Percentiles rank a stretch among this genome's conserved stretches.
phyloP scores from a whole-genome alignment of 2,329 filamentous ascomycete genomes.

The Nemania abortiva region DNA sequence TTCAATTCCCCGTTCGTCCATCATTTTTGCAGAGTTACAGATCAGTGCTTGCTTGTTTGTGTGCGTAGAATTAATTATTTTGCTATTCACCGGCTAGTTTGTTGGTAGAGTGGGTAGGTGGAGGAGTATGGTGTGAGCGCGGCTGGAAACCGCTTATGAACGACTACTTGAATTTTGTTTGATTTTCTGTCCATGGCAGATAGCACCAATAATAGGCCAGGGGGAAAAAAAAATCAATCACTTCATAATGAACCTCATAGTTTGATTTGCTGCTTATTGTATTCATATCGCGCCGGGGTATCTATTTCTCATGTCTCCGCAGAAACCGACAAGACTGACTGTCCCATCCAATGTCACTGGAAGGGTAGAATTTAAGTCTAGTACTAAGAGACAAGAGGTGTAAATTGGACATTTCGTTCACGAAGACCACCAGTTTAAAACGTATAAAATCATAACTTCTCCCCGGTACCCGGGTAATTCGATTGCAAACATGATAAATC shows the following conservation, averaged over 20 bases:
- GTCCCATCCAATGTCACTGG: slow-evolving; percentile 11
- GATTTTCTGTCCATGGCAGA: neutral
- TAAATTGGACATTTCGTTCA: slow-evolving; percentile 1
- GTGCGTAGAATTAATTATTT: neutral
- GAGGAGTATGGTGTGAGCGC: neutral
- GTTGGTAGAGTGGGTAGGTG: neutral
- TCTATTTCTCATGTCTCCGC: slow-evolving; percentile 31
- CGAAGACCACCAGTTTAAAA: neutral
- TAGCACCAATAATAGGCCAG: neutral
- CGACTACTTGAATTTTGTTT: no score
- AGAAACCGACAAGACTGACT: slow-evolving; percentile 3
- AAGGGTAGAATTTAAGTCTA: slow-evolving; percentile 12
- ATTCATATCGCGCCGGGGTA: slow-evolving; percentile 19
- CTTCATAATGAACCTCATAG: neutral
- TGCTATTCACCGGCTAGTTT: neutral
- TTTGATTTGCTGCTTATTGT: slow-evolving; percentile 10
- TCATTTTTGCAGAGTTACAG: neutral
- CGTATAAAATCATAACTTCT: slow-evolving; percentile 12
- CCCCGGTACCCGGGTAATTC: slow-evolving; percentile 21
- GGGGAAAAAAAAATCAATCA: neutral
- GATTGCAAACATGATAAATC: slow-evolving; percentile 19
- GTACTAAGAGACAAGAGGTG: slow-evolving; percentile 11
- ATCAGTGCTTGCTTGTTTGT: neutral
- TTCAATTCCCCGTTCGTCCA: slow-evolving; percentile 43
- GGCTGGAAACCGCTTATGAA: no score